Conservation (phyloP, 495 filamentous ascomycete genomes). For the Xylaria intraflava region DNA sequence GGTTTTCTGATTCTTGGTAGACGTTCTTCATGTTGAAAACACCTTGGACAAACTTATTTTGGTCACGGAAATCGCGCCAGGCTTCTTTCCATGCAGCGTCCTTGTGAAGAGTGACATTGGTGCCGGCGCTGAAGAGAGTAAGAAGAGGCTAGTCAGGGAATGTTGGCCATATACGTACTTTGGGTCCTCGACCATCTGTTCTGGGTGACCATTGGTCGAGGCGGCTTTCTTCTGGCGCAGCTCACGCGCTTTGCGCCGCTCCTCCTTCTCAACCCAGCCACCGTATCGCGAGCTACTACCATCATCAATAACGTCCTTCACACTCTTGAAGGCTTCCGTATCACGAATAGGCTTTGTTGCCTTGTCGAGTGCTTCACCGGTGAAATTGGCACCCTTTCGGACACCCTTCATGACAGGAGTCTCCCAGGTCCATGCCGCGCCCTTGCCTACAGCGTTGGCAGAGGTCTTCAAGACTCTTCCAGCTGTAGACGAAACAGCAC, state of each 20-base stretch:
- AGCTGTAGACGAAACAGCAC: conserved; percentile 64
- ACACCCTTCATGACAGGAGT: conserved; percentile 87
- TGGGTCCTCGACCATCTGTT: conserved; percentile 66
- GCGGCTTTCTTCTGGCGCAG: conserved; percentile 53
- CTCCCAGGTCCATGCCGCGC: conserved; percentile 95
- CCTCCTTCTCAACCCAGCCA: conserved; percentile 93
- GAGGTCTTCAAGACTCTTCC: conserved; percentile 76
- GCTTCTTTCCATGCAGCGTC: conserved; percentile 94
- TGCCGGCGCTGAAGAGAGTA: conserved; percentile 63
- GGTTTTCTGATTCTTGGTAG: conserved; percentile 96
- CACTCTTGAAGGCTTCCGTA: conserved; percentile 87
- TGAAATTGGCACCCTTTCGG: conserved; percentile 74
- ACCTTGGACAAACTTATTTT: conserved; percentile 79
- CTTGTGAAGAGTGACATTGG: conserved; percentile 91
- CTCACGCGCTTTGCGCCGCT: conserved; percentile 71
- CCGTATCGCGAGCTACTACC: conserved; percentile 93
- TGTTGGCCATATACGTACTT: conserved; percentile 53
- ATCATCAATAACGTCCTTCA: conserved; percentile 95
- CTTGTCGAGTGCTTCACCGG: conserved; percentile 82
- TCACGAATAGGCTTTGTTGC: conserved; percentile 89
- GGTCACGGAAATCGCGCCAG: conserved; percentile 87
- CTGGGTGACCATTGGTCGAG: conserved; percentile 38
- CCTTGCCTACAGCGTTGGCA: conserved; percentile 76
- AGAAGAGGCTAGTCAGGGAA: conserved; percentile 3
- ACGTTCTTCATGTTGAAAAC: conserved; percentile 74